phyloP scores from a whole-genome alignment of 2,329 filamentous ascomycete species.

The Dothideomycetidae sp. region DNA sequence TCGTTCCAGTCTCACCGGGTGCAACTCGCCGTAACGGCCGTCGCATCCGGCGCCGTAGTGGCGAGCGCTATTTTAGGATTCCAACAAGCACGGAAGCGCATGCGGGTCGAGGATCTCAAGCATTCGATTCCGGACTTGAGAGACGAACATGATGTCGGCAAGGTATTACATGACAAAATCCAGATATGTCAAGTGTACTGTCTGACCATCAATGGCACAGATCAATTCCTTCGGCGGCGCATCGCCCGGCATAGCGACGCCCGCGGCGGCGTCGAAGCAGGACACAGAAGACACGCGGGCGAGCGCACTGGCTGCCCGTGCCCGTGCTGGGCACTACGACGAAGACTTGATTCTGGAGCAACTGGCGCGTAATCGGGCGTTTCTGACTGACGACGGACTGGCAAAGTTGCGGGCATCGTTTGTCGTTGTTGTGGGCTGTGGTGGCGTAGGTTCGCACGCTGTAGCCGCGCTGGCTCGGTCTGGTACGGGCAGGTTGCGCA shows the following conservation, averaged over 20 bases:
- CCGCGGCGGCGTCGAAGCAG: constrained; percentile 24
- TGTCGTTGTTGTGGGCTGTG: constrained; percentile 80
- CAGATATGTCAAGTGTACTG: too few relatives aligned
- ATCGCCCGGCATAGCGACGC: constrained; percentile 20
- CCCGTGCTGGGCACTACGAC: constrained; percentile 49
- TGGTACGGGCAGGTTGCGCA: constrained; percentile 70
- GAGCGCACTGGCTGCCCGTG: constrained; percentile 43
- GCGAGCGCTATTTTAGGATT: constrained; percentile 42
- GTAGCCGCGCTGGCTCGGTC: constrained; percentile 74
- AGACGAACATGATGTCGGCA: constrained; percentile 36
- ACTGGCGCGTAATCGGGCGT: constrained; percentile 81
- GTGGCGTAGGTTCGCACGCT: constrained; percentile 89
- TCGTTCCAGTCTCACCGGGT: constrained; percentile 32
- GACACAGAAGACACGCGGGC: constrained; percentile 43
- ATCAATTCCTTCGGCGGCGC: constrained; percentile 45
- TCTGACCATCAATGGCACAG: too few relatives aligned
- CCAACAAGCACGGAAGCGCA: constrained; percentile 40
- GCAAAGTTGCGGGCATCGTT: constrained; percentile 66
- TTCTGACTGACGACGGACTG: constrained; percentile 71
- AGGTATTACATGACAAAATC: too few relatives aligned
- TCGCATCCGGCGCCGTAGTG: constrained; percentile 37
- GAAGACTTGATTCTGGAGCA: constrained; percentile 86
- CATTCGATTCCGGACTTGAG: constrained; percentile 45
- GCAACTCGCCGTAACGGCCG: constrained; percentile 58
- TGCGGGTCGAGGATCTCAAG: constrained; percentile 44